Percentiles rank a stretch among this genome's conserved stretches.
Conservation (phyloP, 1,139 yeast genomes). For the Magnusiomyces suaveolens region DNA sequence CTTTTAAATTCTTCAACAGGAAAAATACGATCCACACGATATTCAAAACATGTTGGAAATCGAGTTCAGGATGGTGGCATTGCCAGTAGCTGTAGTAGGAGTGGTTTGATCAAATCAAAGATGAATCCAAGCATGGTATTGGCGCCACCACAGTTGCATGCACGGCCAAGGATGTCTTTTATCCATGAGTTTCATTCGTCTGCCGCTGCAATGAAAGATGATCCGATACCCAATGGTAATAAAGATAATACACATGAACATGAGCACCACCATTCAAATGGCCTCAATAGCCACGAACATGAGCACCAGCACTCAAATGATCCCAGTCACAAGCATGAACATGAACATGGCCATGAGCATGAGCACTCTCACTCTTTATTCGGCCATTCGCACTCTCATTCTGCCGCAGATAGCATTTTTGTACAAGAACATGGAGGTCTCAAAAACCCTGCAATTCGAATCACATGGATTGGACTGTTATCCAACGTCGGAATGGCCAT, state of each 20-base stretch:
- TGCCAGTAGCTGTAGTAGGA: background rate
- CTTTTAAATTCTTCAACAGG: too few relatives aligned
- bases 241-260: background rate
- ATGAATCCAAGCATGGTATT: background rate
- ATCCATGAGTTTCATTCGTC: background rate
- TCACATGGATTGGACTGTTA: conserved; percentile 82
- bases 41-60: background rate
- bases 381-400: conserved; percentile 27
- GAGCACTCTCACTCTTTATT: conserved; percentile 17
- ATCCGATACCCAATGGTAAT: background rate
- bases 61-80: background rate
- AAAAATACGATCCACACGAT: background rate
- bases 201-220: background rate
- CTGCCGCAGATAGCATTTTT: conserved; percentile 24
- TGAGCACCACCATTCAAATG: background rate
- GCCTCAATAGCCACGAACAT: background rate
- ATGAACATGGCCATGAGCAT: conserved; percentile 19
- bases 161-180: background rate
- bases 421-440: conserved; percentile 28
- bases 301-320: background rate
- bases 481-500: conserved; percentile 80
- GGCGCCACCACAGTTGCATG: background rate
- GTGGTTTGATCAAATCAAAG: background rate
- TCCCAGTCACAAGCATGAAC: conserved; percentile 19
- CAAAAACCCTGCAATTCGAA: conserved; percentile 77